Percentiles rank a stretch among this genome's conserved stretches.
Conservation (phyloP, 2,329 filamentous ascomycete genomes). For the Ascochyta koolunga region DNA sequence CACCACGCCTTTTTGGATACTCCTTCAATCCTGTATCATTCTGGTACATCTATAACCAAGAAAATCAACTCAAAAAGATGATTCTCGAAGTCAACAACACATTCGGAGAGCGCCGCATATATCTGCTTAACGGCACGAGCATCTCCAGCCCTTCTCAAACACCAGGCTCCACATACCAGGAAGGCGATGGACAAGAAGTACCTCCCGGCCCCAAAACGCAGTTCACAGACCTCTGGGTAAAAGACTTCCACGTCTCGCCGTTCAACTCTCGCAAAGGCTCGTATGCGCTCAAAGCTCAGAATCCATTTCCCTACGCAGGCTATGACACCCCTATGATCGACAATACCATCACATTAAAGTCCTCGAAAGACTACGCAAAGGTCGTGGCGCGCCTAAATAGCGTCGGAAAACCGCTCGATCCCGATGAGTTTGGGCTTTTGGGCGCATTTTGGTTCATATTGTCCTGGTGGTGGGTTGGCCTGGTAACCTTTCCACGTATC, state of each 20-base stretch:
- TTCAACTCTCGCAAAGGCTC: constrained; percentile 66
- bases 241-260: constrained; percentile 78
- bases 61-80: constrained; percentile 66
- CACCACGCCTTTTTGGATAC: constrained; percentile 71
- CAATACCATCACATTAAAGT: constrained; percentile 65
- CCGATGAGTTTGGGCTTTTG: constrained; percentile 51
- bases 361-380: constrained; percentile 66
- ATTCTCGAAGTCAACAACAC: constrained; percentile 79
- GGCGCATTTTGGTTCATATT: constrained; percentile 57
- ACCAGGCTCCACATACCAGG: constrained; percentile 14
- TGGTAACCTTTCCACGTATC: constrained; percentile 70
- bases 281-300: constrained; percentile 54
- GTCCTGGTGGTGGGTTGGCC: constrained; percentile 71
- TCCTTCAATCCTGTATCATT: constrained; percentile 79
- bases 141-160: constrained; percentile 37
- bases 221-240: constrained; percentile 64
- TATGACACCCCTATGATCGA: constrained; percentile 54
- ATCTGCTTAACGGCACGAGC: constrained; percentile 58
- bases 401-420: constrained; percentile 57
- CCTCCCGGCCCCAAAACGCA: constrained; percentile 21
- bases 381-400: constrained; percentile 67
- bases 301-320: constrained; percentile 49
- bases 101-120: constrained; percentile 73
- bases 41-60: constrained; percentile 74
- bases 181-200: constrained; percentile 7